phyloP scores from a whole-genome alignment of 2,329 filamentous ascomycete species.

The Xylariaceae sp. region DNA sequence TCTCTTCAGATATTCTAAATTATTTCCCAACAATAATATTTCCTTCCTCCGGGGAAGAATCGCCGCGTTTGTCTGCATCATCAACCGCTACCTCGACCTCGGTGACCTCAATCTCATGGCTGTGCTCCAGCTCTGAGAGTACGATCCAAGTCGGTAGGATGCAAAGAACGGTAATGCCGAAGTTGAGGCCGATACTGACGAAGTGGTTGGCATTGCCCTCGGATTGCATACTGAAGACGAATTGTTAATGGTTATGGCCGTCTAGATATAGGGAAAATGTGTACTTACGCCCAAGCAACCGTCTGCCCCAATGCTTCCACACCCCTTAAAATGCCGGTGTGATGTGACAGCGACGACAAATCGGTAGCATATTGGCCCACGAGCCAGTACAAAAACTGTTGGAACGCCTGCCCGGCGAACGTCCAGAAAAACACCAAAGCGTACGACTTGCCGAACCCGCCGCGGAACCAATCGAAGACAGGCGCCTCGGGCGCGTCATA shows the following conservation, averaged over 20 bases:
- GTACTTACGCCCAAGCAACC: constrained; percentile 37
- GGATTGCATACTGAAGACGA: constrained; percentile 33
- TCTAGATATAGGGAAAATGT: not conserved
- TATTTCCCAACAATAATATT: not conserved
- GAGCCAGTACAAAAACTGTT: constrained; percentile 39
- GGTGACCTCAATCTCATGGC: constrained; percentile 32
- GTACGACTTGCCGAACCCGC: constrained; percentile 34
- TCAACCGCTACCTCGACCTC: constrained; percentile 9
- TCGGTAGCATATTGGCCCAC: constrained; percentile 38
- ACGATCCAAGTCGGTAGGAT: constrained; percentile 37
- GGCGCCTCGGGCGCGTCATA: constrained; percentile 32
- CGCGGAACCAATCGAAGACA: constrained; percentile 37
- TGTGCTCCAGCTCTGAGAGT: constrained; percentile 35
- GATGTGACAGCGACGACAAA: constrained; percentile 35
- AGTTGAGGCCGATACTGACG: constrained; percentile 38
- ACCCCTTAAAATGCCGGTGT: constrained; percentile 37
- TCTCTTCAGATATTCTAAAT: not conserved
- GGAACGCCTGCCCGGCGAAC: constrained; percentile 37
- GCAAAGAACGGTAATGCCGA: constrained; percentile 35
- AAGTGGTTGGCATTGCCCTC: constrained; percentile 38
- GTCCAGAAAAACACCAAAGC: constrained; percentile 36
- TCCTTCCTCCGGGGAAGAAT: not conserved
- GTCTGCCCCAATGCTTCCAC: constrained; percentile 39
- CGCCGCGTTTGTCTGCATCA: constrained; percentile 1
- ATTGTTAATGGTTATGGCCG: not conserved